Evolutionary conservation across 2,329 filamentous ascomycete genomes (phyloP), one percentile per base, ranked within the genome.

Genomic region (Fusarium sp.): DNA sequence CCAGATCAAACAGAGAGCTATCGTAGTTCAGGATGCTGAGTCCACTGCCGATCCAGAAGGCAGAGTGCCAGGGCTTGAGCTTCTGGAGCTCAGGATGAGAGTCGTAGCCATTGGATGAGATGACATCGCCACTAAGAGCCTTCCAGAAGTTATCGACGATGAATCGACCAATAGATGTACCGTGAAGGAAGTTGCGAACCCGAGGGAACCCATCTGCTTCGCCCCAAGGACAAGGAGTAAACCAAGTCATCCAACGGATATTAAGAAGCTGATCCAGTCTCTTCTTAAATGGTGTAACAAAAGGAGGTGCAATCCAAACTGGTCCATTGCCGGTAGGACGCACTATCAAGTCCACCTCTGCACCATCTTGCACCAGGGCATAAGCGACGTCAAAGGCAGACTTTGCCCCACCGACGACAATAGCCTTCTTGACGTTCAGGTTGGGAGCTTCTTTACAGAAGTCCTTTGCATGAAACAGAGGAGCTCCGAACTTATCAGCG

Each of bases 211-310:
- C 85, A 58, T 85, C 84, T 9, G 79, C 81, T 3, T 77, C 74
- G 2, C 85, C 87, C 85, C 86, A 91, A 2, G 86, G 81, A 62
- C 87, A 90, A 0, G 89, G 88, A 19, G 81, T 85, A 70, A 91
- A 83, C 83, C 86, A 90, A 0, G 83, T 86, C 61, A 90, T 75
- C 59, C 87, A 81, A 0, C 88, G 83, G 1, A 83, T 69, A 24
- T 62, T 68, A 0, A 72, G 48, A 0, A 91, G 76, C 62, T 86
- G 83, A 68, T 91, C 88, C 0, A 90, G 75, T 74, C 82, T 83
- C 41, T 79, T 81, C 71, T 85, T 86, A 40, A 88, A 70, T 0
- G 86, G 86, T 0, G 87, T 89, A 13, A 90, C 85, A 52, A 84
- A 84, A 0, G 81, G 73, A 1, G 83, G 82, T 2, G 82, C 74